Evolutionary conservation across 75 land plant genomes (phyloP), one percentile per base, ranked within the genome.

Genomic region (Selaginella tamariscina): DNA sequence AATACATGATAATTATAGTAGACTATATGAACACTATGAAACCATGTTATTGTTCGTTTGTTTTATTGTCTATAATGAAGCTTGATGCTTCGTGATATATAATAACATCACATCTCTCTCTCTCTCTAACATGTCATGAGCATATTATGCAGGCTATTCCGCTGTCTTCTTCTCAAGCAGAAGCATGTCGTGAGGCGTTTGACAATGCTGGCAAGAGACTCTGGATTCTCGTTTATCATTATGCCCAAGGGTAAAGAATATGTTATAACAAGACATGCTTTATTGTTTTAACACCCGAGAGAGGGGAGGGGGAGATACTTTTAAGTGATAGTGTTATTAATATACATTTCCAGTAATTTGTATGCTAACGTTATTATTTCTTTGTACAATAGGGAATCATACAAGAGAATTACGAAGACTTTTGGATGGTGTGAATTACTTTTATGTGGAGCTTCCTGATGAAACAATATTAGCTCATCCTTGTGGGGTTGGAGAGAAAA

Each of bases 71-170:
- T n/a, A n/a, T n/a, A n/a, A n/a, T n/a, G n/a, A n/a, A n/a, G n/a
- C n/a, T n/a, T n/a, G n/a, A n/a, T n/a, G n/a, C n/a, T n/a, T n/a
- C n/a, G n/a, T n/a, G n/a, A n/a, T n/a, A n/a, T n/a, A n/a, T n/a
- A n/a, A n/a, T n/a, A n/a, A n/a, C n/a, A n/a, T n/a, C n/a, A n/a
- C n/a, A n/a, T n/a, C n/a, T n/a, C n/a, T n/a, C n/a, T n/a, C n/a
- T n/a, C n/a, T n/a, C n/a, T n/a, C n/a, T n/a, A n/a, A n/a, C n/a
- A n/a, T n/a, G n/a, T n/a, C n/a, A n/a, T n/a, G n/a, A n/a, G n/a
- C n/a, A n/a, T n/a, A n/a, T n/a, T n/a, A n/a, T 39, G 56, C 82
- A 95, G 99, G 84, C 78, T 72, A 75, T 95, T 71, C 99, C 99
- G 56, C 64, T 95, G 65, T 91, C 99, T 63, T 72, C 73, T 33